Conservation (phyloP, 495 filamentous ascomycete genomes). For the Poronia punctata region DNA sequence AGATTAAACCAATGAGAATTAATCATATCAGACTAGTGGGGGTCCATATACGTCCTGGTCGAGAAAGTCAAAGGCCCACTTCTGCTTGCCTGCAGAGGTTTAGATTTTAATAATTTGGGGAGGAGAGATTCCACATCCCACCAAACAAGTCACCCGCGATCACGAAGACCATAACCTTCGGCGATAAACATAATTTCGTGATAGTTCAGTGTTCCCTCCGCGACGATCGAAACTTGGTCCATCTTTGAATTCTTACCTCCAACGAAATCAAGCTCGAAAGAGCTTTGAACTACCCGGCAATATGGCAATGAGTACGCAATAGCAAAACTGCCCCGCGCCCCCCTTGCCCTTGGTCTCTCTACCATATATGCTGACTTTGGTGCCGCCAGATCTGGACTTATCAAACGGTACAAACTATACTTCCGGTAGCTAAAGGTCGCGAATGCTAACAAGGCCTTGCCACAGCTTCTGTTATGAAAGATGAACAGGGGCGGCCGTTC, state of each 20-base stretch:
- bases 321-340: slow-evolving; percentile 19
- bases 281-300: slow-evolving; percentile 24
- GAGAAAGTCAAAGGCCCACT: no score
- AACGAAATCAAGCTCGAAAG: slow-evolving; percentile 16
- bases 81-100: no score
- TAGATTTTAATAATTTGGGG: slow-evolving; percentile 9
- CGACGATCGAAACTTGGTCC: background rate
- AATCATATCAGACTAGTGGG: no score
- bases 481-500: slow-evolving; percentile 95
- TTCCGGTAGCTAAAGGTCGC: background rate
- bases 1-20: no score
- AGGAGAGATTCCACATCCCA: slow-evolving; percentile 8
- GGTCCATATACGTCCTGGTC: no score
- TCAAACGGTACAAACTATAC: slow-evolving; percentile 37
- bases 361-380: slow-evolving; percentile 22
- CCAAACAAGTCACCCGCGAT: background rate
- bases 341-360: background rate
- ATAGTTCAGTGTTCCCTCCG: background rate
- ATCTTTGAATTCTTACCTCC: background rate
- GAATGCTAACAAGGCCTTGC: slow-evolving; percentile 14
- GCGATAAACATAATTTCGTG: background rate
- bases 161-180: background rate
- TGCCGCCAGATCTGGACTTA: slow-evolving; percentile 39
- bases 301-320: slow-evolving; percentile 40
- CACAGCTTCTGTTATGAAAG: slow-evolving; percentile 53